Evolutionary conservation across 441 rosid genomes (phyloP), one percentile per base, ranked within the genome.

Genomic region (Pelargonium fulgidum): DNA sequence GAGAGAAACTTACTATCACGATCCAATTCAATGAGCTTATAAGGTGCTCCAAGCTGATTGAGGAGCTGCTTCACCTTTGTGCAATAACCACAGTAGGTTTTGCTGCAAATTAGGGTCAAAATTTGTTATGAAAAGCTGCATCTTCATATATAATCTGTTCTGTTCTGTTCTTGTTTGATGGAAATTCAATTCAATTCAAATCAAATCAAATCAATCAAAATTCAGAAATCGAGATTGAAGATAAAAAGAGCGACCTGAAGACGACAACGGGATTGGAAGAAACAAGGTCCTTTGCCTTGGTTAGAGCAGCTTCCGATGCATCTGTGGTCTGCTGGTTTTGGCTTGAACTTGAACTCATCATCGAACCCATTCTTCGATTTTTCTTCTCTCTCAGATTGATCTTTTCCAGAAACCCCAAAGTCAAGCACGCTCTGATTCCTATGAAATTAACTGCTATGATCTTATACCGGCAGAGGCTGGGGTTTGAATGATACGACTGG

Each of bases 81-180:
- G 75, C 92, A 86, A 77, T 82, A 89, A 19, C 90, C 88, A 63
- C 96, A 90, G 67, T 87, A 85, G 5, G 92, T 87, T 85, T 93
- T 90, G 72, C 93, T 88, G 85, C 81, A 69, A 41, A 65, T 45
- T 10, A 16, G 9, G 10, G 22, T 36, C 45, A 36, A 29, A 29
- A 29, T 29, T 29, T 2, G 36, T 29, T 1, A 29, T 2, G 36
- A 29, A 29, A 29, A 29, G 36, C 36, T 29, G 36, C 36, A 3
- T 29, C 36, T 0, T 29, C 3, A 29, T 29, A 29, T 2, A 29
- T 29, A 29, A 29, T 29, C 36, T 1, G 36, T 29, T 1, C 3
- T 0, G 3, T 29, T 29, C 3, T 2, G 36, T 29, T 29, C 36
- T 29, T 29, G 36, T 29, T 29, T 3, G 36, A 29, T 29, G 36